Conservation (phyloP, 306 rosid species). For the Quercus cerris region DNA sequence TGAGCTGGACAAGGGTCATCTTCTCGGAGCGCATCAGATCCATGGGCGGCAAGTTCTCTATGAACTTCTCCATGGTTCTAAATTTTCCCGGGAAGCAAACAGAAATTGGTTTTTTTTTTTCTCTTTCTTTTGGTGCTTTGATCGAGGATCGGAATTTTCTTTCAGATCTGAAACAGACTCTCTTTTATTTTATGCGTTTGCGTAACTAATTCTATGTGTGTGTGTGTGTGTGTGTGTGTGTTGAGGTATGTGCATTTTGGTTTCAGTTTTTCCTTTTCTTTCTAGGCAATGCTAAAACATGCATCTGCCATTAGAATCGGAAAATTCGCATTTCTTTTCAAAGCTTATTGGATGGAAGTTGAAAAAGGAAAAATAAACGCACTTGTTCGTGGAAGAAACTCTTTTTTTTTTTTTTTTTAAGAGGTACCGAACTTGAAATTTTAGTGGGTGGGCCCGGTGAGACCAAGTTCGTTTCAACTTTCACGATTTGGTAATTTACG, state of each 20-base stretch:
- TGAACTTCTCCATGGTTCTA: conserved; percentile 49
- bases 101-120: conserved; percentile 15
- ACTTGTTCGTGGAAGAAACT: too few relatives aligned
- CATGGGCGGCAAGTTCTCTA: conserved; percentile 75
- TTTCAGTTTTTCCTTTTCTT: conserved; percentile 35
- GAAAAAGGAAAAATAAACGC: background rate
- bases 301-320: conserved; percentile 47
- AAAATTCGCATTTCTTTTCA: conserved; percentile 17
- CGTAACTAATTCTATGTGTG: background rate
- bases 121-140: background rate
- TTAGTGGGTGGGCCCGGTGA: too few relatives aligned
- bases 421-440: too few relatives aligned
- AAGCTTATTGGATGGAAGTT: background rate
- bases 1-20: conserved; percentile 96
- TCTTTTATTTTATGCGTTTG: background rate
- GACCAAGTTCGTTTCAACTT: too few relatives aligned
- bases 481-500: too few relatives aligned
- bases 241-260: conserved; percentile 15
- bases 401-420: background rate
- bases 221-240: conserved; percentile 9
- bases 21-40: conserved; percentile 99
- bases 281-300: background rate
- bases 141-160: background rate
- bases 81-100: conserved; percentile 49
- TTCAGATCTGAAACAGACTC: conserved; percentile 52